Percentiles rank a stretch among this genome's conserved stretches.
Conservation (phyloP, 148 eudicot genomes). For the Diospyros lotus region DNA sequence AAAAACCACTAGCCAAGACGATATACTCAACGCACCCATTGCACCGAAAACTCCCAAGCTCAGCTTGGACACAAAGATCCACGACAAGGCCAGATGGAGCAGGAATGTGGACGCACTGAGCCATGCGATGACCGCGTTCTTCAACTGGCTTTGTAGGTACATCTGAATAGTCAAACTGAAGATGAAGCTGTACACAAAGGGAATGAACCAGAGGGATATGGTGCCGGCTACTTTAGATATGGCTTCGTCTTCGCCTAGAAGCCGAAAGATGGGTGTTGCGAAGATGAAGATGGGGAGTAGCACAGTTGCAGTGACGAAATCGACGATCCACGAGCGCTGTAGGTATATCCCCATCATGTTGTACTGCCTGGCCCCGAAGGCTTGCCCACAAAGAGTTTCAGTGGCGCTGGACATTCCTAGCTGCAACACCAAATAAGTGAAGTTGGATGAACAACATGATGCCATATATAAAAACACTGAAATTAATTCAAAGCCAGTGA, state of each 20-base stretch:
- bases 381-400: conserved; percentile 73
- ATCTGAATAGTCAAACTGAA: conserved; percentile 52
- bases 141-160: conserved; percentile 65
- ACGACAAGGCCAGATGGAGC: conserved; percentile 45
- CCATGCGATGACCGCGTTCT: conserved; percentile 53
- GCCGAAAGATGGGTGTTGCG: conserved; percentile 37
- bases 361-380: conserved; percentile 64
- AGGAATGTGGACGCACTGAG: conserved; percentile 26
- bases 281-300: conserved; percentile 52
- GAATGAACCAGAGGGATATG: conserved; percentile 60
- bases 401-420: conserved; percentile 76
- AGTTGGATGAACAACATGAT: too few relatives aligned
- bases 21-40: conserved; percentile 42
- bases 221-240: conserved; percentile 36
- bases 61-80: conserved; percentile 42
- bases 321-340: conserved; percentile 66
- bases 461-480: too few relatives aligned
- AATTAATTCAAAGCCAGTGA: not conserved
- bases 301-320: conserved; percentile 32
- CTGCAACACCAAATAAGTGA: conserved; percentile 18
- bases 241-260: conserved; percentile 42
- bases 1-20: conserved; percentile 33
- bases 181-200: conserved; percentile 33
- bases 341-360: conserved; percentile 69
- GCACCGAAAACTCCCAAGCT: conserved; percentile 45